Evolutionary conservation across 2,329 filamentous ascomycete genomes (phyloP).

Genomic region (Clonostachys rhizophaga): DNA sequence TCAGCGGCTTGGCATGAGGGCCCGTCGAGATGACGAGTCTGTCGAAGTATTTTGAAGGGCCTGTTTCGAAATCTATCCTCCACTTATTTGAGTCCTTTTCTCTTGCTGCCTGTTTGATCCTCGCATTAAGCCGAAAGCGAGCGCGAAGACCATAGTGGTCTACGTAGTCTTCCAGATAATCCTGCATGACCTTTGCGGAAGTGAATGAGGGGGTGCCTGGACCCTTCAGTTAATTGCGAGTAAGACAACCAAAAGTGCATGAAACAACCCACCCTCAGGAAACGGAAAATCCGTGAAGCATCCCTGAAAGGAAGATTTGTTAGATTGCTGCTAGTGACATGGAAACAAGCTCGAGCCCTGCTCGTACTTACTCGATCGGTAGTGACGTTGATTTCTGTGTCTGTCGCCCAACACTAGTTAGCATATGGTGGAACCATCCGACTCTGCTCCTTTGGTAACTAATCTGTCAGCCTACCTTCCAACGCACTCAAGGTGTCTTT

Average conservation of each 20-base stretch:
- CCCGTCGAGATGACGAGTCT: conserved; percentile 27
- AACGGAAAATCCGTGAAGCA: conserved; percentile 29
- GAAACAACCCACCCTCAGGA: conserved; percentile 9
- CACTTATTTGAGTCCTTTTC: conserved; percentile 10
- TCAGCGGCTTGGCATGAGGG: conserved; percentile 23
- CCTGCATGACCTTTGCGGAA: conserved; percentile 14
- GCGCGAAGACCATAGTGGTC: conserved; percentile 20
- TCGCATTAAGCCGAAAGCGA: conserved; percentile 15
- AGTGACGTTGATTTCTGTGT: conserved; percentile 19
- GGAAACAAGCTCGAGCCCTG: no score
- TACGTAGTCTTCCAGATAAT: conserved; percentile 24
- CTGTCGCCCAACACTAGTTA: neutral
- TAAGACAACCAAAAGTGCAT: neutral
- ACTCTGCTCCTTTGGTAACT: neutral
- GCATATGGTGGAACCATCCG: neutral
- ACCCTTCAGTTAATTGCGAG: neutral
- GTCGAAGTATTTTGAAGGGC: conserved; percentile 19
- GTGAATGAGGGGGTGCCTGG: conserved; percentile 7
- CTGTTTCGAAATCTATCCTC: conserved; percentile 17
- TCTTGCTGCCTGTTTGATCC: conserved; percentile 7
- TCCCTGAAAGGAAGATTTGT: conserved; percentile 10
- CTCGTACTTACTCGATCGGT: conserved; percentile 7
- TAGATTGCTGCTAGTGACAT: no score
- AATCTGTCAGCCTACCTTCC: conserved; percentile 7
- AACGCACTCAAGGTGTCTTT: conserved; percentile 28